A percentile compares a stretch with the other conserved stretches of the same genome.
phyloP scores from a whole-genome alignment of 192 early-diverging fungal species.

The Podila epigama region DNA sequence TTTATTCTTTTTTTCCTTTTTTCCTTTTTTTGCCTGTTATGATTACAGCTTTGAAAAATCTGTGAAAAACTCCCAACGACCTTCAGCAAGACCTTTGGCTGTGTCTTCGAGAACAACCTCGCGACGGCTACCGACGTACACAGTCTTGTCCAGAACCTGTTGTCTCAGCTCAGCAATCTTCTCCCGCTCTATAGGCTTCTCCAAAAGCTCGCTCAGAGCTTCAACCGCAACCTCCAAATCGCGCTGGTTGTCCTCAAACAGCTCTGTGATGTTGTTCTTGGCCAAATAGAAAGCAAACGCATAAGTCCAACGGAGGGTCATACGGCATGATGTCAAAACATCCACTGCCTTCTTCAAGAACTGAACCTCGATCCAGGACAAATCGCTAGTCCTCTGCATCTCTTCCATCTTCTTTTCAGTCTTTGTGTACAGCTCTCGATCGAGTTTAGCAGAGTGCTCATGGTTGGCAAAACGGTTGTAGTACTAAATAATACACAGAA shows the following conservation, averaged over 20 bases:
- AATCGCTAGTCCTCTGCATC: constrained; percentile 86
- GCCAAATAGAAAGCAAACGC: constrained; percentile 94
- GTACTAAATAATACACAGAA: constrained; percentile 65
- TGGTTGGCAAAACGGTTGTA: constrained; percentile 98
- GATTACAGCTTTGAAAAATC: constrained; percentile 49
- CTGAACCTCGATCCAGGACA: constrained; percentile 99
- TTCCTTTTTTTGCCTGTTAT: background rate
- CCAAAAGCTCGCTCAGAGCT: constrained; percentile 88
- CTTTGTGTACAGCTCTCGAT: constrained; percentile 80
- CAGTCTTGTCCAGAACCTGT: constrained; percentile 91
- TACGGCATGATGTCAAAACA: constrained; percentile 86
- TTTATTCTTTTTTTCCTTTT: too few relatives aligned
- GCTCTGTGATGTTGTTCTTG: constrained; percentile 82
- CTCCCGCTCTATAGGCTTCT: constrained; percentile 80
- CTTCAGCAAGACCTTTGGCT: constrained; percentile 83
- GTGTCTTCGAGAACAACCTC: constrained; percentile 94
- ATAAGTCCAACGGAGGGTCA: constrained; percentile 98
- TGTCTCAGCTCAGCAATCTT: constrained; percentile 84
- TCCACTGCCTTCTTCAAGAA: constrained; percentile 94
- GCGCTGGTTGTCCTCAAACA: constrained; percentile 98
- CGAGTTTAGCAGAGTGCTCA: constrained; percentile 91
- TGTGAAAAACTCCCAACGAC: constrained; percentile 79
- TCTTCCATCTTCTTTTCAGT: constrained; percentile 96
- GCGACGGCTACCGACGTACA: constrained; percentile 87
- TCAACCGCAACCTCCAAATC: constrained; percentile 99